phyloP scores from a whole-genome alignment of 352 stramenopile species.

The Pythium myriotylum region DNA sequence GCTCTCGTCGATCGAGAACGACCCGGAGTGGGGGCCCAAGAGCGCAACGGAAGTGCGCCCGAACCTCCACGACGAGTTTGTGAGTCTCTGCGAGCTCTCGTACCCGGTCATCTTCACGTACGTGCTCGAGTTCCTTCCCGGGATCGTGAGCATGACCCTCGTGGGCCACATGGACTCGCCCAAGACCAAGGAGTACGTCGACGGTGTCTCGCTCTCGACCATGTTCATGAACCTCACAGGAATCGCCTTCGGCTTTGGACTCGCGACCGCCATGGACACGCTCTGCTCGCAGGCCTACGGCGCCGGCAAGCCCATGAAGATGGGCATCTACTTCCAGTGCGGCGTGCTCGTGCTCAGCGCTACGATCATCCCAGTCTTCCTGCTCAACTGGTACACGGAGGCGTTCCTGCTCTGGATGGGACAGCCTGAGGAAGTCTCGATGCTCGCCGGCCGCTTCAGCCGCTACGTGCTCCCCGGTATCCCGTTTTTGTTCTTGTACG shows the following conservation, averaged over 20 bases:
- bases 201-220: constrained; percentile 61
- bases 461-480: constrained; percentile 64
- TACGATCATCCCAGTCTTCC: constrained; percentile 53
- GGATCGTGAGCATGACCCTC: constrained; percentile 63
- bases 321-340: constrained; percentile 87
- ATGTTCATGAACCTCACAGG: constrained; percentile 84
- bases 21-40: constrained; percentile 34
- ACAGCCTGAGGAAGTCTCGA: constrained; percentile 61
- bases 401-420: constrained; percentile 67
- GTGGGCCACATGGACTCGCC: constrained; percentile 73
- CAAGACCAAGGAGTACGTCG: constrained; percentile 67
- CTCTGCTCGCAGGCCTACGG: constrained; percentile 86
- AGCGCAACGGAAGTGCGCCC: constrained; percentile 25
- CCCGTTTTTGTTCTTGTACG: constrained; percentile 81
- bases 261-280: constrained; percentile 89
- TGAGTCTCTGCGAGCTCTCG: constrained; percentile 45
- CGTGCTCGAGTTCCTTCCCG: constrained; percentile 69
- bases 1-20: constrained; percentile 27
- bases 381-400: constrained; percentile 79
- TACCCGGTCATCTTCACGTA: constrained; percentile 71
- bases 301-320: constrained; percentile 62
- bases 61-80: constrained; percentile 36
- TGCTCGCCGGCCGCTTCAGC: constrained; percentile 71
- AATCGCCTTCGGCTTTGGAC: constrained; percentile 71
- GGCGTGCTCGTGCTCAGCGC: constrained; percentile 66